These are phyloP conservation scores for Colletotrichum abscissum DNA, from an alignment of 2,329 filamentous ascomycete species.

Conservation along the genomic window DNA sequence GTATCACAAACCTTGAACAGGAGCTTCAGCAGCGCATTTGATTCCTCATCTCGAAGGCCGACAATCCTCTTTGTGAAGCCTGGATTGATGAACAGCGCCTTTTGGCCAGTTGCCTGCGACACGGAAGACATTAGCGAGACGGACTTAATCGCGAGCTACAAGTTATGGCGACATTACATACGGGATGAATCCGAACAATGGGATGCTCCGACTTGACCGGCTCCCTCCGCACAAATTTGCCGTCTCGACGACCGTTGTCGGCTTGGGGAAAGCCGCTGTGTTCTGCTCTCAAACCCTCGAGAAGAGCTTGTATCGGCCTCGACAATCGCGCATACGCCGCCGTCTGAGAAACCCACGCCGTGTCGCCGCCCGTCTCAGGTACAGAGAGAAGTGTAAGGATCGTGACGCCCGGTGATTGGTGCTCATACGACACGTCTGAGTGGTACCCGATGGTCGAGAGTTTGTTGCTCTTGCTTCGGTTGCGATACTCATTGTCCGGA, in stretches of 20 bases:
- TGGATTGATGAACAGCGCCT: conserved; percentile 44
- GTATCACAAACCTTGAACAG: conserved; percentile 59
- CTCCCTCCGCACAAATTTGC: conserved; percentile 64
- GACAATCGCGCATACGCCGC: conserved; percentile 51
- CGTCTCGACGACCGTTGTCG: conserved; percentile 47
- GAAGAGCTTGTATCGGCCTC: conserved; percentile 47
- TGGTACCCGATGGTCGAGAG: conserved; percentile 52
- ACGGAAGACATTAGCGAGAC: not conserved
- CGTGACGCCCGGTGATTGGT: conserved; percentile 54
- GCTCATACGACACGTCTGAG: conserved; percentile 56
- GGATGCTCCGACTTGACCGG: conserved; percentile 75
- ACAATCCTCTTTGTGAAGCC: conserved; percentile 79
- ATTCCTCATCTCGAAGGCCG: conserved; percentile 88
- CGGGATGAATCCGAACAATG: conserved; percentile 74
- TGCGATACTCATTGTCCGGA: conserved; percentile 55
- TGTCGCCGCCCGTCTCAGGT: conserved; percentile 51
- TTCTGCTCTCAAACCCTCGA: conserved; percentile 51
- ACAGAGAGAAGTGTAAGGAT: conserved; percentile 51
- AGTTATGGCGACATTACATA: conserved; percentile 49
- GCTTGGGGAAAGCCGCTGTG: conserved; percentile 52
- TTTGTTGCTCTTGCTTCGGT: conserved; percentile 45
- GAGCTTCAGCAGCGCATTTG: conserved; percentile 79
- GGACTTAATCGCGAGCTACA: not conserved
- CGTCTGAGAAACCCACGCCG: conserved; percentile 50
- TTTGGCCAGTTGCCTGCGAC: conserved; percentile 40